Evolutionary conservation across 805 yeast species (phyloP).

Genomic region (Zygotorulaspora chibaensis): DNA sequence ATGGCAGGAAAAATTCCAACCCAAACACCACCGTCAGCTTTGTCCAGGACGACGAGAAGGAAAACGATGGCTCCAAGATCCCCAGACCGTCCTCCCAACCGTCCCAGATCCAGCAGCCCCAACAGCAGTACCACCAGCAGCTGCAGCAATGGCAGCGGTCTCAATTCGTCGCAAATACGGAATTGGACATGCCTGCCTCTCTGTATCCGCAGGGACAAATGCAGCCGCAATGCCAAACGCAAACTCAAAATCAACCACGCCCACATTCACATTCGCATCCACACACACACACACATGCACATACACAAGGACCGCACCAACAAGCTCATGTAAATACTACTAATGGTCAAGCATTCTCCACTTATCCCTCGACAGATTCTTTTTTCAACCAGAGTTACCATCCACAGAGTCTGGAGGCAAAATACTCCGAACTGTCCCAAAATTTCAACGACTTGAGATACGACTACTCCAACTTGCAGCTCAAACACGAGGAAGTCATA

Average conservation of each 20-base stretch:
- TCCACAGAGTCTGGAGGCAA: slow-evolving; percentile 9
- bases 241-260: slow-evolving; percentile 6
- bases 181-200: slow-evolving; percentile 1
- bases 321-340: not conserved
- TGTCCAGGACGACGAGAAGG: not conserved
- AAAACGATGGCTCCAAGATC: not conserved
- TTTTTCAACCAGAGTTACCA: slow-evolving; percentile 9
- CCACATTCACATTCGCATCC: slow-evolving; percentile 7
- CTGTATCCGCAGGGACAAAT: not conserved
- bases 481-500: slow-evolving; percentile 45
- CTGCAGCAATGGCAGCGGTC: slow-evolving; percentile 7
- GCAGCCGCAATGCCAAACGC: slow-evolving; percentile 1
- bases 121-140: slow-evolving; percentile 18
- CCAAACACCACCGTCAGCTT: not conserved
- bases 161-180: slow-evolving; percentile 6
- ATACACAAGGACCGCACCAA: slow-evolving; percentile 3
- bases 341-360: slow-evolving; percentile 7
- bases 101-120: slow-evolving; percentile 9
- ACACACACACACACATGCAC: slow-evolving; percentile 8
- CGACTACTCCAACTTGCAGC: slow-evolving; percentile 41
- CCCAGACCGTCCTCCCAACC: slow-evolving; percentile 11
- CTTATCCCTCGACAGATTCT: slow-evolving; percentile 10
- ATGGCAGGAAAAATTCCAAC: slow-evolving; percentile 15
- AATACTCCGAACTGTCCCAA: slow-evolving; percentile 38
- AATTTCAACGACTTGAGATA: slow-evolving; percentile 38